phyloP scores from a whole-genome alignment of 169 alveolate genomes.

The Eimeria necatrix region DNA sequence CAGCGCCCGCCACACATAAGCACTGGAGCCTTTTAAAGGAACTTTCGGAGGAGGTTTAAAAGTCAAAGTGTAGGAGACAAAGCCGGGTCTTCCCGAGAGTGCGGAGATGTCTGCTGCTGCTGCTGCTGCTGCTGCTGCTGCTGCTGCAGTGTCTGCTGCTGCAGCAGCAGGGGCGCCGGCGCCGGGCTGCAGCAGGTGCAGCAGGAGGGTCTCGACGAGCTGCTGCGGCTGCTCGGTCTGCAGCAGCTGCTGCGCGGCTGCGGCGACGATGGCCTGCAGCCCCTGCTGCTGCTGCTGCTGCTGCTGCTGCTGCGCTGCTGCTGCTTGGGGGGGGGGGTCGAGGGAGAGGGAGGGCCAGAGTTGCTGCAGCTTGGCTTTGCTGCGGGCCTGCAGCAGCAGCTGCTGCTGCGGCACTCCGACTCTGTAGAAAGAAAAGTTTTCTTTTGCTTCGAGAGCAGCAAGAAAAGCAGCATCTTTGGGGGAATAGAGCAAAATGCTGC shows the following conservation, averaged over 20 bases:
- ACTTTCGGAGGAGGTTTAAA: conserved; percentile 5
- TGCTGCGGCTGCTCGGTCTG: not conserved
- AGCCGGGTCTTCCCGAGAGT: not conserved
- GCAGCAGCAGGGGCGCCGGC: conserved; percentile 66
- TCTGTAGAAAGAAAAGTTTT: conserved; percentile 77
- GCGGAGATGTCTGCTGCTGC: conserved; percentile 10
- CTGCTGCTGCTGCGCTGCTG: conserved; percentile 37
- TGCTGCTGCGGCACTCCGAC: conserved; percentile 84
- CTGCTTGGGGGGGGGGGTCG: conserved; percentile 58
- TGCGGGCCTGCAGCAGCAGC: conserved; percentile 45
- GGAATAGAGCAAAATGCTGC: conserved; percentile 70
- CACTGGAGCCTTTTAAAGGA: conserved; percentile 16
- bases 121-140: not conserved
- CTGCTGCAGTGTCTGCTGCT: conserved; percentile 16
- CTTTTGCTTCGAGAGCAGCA: conserved; percentile 76
- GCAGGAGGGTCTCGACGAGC: conserved; percentile 60
- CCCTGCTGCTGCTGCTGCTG: conserved; percentile 37
- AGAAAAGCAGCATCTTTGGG: conserved; percentile 79
- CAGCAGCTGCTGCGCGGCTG: conserved; percentile 66
- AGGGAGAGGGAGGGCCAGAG: conserved; percentile 59
- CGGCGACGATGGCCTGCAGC: conserved; percentile 1
- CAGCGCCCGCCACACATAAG: conserved; percentile 69
- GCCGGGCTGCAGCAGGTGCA: conserved; percentile 68
- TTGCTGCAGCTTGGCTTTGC: conserved; percentile 49
- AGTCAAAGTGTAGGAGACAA: not conserved